Percentiles rank a stretch among this genome's conserved stretches.
phyloP scores from a whole-genome alignment of 1,284 basidiomycete genomes.

The Naganishia sp. region DNA sequence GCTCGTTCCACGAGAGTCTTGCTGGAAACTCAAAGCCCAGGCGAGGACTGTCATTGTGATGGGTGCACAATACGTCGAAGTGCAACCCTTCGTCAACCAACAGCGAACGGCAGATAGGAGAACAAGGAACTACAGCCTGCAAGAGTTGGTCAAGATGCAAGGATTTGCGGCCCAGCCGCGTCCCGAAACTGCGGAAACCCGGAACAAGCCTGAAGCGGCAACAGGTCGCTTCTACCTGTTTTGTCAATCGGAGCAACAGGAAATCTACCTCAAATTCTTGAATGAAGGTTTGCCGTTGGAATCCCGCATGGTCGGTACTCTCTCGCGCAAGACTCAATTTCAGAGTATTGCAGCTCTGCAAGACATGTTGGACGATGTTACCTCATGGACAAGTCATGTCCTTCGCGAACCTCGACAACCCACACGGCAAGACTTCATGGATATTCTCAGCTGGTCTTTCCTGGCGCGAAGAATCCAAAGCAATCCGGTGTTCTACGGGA shows the following conservation, averaged over 20 bases:
- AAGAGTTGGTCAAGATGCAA: constrained; percentile 89
- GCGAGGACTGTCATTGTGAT: constrained; percentile 82
- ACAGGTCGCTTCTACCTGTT: constrained; percentile 77
- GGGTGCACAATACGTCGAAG: constrained; percentile 82
- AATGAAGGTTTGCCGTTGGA: constrained; percentile 86
- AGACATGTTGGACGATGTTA: constrained; percentile 37
- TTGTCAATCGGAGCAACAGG: constrained; percentile 78
- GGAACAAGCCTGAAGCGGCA: constrained; percentile 25
- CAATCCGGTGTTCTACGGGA: constrained; percentile 87
- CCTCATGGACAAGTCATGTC: constrained; percentile 1
- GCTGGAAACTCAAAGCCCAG: constrained; percentile 81
- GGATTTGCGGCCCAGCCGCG: constrained; percentile 71
- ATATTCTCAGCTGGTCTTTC: constrained; percentile 79
- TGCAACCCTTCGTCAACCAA: constrained; percentile 49
- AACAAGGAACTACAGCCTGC: constrained; percentile 75
- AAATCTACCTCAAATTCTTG: constrained; percentile 77
- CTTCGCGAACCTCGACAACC: constrained; percentile 13
- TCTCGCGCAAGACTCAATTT: constrained; percentile 25
- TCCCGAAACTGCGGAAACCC: constrained; percentile 45
- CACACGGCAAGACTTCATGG: constrained; percentile 66
- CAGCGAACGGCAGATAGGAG: constrained; percentile 50
- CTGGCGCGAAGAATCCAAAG: constrained; percentile 68
- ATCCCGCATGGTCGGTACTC: constrained; percentile 60
- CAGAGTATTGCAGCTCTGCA: constrained; percentile 19
- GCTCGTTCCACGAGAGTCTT: constrained; percentile 76